Evolutionary conservation across 768 basidiomycete species (phyloP), one percentile per base, ranked within the genome.

Genomic region (Boletus insuetus): DNA sequence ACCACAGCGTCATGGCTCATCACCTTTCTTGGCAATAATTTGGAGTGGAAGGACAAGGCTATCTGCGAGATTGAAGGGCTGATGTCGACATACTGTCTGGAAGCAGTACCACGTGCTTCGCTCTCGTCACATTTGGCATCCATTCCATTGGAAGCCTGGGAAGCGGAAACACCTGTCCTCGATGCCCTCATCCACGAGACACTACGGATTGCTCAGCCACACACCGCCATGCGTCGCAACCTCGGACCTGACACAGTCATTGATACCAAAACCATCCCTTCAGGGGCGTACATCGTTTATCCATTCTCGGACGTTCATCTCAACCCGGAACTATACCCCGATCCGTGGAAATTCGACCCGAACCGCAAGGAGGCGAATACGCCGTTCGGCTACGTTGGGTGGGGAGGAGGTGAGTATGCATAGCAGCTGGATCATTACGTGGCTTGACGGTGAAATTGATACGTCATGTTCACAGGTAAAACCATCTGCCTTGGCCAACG

Each of bases 261-360:
- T 60, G 81, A 85, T 71, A 82, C 82, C 57, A 87, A 84, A 70
- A 72, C 78, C 38, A 80, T 91, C 31, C 87, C 87, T 32, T 83
- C 85, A 20, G 89, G 87, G 53, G 81, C 87, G 51, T 90, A 87
- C 64, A 81, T 89, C 46, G 77, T 89, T 42, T 91, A 89, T 72
- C 89, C 88, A 42, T 90, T 89, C 70, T 86, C 85, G 67, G 85
- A 87, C 64, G 84, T 89, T 41, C 89, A 91, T 72, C 81, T 91
- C 37, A 79, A 90, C 69, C 77, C 84, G 39, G 77, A 79, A 56
- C 69, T 91, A 20, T 91, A 91, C 69, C 81, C 83, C 45, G 81
- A 90, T 67, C 89, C 89, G 38, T 88, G 86, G 86, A 82, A 75
- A 61, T 91, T 88, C 63, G 85, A 90, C 73, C 89, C 89, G 43